Evolutionary conservation across 805 yeast genomes (phyloP).

Genomic region (Cyberlindnera maclurae): DNA sequence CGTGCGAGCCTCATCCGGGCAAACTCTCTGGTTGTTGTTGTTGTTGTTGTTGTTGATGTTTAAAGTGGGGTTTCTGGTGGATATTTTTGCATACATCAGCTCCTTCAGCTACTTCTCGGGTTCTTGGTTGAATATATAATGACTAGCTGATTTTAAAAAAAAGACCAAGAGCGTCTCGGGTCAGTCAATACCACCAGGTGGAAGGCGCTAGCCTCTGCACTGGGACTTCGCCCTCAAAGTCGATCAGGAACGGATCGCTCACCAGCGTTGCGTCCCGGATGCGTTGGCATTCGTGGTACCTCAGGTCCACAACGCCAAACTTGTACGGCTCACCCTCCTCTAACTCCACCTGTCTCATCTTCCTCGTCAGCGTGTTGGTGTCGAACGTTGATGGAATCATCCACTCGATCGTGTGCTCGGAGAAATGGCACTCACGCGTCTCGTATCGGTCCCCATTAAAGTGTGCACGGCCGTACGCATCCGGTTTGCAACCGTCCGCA

Average conservation of each 20-base stretch:
- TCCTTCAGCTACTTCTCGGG: no score
- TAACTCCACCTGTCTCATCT: not conserved
- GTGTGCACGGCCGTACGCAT: not conserved
- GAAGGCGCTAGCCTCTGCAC: not conserved
- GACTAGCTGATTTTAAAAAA: no score
- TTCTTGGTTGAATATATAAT: no score
- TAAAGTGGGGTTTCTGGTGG: no score
- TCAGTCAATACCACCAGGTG: conserved; percentile 1
- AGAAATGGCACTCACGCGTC: not conserved
- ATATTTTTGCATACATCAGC: no score
- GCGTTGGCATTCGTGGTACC: not conserved
- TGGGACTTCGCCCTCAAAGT: not conserved
- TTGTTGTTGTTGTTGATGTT: no score
- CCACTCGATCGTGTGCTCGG: not conserved
- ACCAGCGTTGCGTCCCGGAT: not conserved
- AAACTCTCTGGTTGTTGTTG: no score
- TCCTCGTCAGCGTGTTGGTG: not conserved
- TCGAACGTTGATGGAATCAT: not conserved
- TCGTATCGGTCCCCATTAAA: conserved; percentile 1
- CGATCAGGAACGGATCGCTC: conserved; percentile 1
- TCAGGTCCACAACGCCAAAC: not conserved
- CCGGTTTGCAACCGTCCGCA: not conserved
- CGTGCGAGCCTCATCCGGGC: not conserved
- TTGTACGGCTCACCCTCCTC: not conserved
- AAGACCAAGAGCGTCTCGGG: no score